Evolutionary conservation across 257 asterid genomes (phyloP).

Genomic region (Hygrophila difformis): DNA sequence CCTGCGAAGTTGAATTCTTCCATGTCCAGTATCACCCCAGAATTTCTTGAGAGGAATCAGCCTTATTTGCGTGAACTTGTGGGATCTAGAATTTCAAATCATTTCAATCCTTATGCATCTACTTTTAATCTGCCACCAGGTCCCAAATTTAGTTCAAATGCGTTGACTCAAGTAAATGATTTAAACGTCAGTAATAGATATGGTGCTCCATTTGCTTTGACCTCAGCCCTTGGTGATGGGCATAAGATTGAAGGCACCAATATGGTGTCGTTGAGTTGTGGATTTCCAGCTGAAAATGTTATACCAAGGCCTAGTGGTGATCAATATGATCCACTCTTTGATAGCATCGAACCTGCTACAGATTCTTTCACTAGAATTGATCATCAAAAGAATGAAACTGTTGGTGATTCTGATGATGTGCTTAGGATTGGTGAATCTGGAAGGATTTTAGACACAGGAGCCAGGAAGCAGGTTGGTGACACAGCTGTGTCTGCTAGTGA

Average conservation of each 20-base stretch:
- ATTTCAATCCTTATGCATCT: constrained; percentile 65
- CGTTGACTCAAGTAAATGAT: constrained; percentile 32
- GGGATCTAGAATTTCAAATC: constrained; percentile 42
- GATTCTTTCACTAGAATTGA: constrained; percentile 35
- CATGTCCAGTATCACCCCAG: constrained; percentile 32
- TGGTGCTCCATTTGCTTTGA: constrained; percentile 32
- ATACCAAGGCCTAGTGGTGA: constrained; percentile 36
- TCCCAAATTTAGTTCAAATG: constrained; percentile 41
- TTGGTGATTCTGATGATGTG: constrained; percentile 52
- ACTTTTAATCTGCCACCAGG: constrained; percentile 55
- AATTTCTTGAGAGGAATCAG: constrained; percentile 36
- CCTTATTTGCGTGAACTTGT: constrained; percentile 29
- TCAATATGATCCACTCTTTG: constrained; percentile 84
- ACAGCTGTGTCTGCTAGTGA: constrained; percentile 29
- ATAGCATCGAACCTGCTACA: constrained; percentile 73
- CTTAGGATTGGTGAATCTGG: constrained; percentile 37
- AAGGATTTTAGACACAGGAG: constrained; percentile 37
- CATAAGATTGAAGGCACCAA: constrained; percentile 24
- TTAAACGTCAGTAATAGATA: constrained; percentile 22
- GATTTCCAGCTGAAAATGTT: constrained; percentile 23
- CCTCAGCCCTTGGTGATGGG: constrained; percentile 28
- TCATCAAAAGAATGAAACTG: constrained; percentile 33
- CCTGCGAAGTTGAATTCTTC: constrained; percentile 32
- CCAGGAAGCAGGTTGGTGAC: constrained; percentile 32
- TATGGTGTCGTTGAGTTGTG: constrained; percentile 28